Percentiles rank a stretch among this genome's conserved stretches.
These are phyloP conservation scores for Paramecium sexaurelia DNA, from an alignment of 73 alveolate species.

Conservation along the genomic window DNA sequence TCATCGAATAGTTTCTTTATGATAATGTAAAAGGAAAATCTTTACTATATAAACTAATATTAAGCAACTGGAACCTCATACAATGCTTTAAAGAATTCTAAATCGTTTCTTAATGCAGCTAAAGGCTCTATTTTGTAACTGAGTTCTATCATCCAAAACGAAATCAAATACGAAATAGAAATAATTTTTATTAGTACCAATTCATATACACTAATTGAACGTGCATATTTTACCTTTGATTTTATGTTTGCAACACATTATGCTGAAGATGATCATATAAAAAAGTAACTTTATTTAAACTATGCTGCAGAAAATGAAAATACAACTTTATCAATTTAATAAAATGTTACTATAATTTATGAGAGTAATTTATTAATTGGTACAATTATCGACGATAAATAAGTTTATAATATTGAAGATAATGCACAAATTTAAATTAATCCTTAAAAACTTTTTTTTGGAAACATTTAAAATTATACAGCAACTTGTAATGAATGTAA, in stretches of 20 bases:
- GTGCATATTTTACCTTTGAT: background rate
- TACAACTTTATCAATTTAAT: background rate
- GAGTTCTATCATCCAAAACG: background rate
- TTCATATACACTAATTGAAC: background rate
- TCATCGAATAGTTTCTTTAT: background rate
- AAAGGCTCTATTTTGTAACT: background rate
- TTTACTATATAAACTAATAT: background rate
- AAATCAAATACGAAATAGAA: background rate
- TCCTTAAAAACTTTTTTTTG: background rate
- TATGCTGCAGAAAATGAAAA: background rate
- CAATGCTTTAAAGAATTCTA: background rate
- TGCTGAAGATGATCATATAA: background rate
- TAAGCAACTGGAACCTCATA: background rate
- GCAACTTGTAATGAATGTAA: background rate
- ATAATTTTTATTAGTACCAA: background rate
- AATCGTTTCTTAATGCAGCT: background rate
- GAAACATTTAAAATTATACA: background rate
- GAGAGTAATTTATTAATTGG: background rate
- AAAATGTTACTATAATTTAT: background rate
- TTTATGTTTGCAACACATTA: background rate
- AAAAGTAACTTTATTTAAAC: background rate
- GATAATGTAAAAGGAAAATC: background rate
- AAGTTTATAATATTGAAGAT: background rate
- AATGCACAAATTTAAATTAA: background rate
- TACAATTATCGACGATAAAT: background rate